A percentile compares a stretch with the other conserved stretches of the same genome.
Evolutionary conservation across 148 eudicot species (phyloP).

Genomic region (Vaccinium darrowii): DNA sequence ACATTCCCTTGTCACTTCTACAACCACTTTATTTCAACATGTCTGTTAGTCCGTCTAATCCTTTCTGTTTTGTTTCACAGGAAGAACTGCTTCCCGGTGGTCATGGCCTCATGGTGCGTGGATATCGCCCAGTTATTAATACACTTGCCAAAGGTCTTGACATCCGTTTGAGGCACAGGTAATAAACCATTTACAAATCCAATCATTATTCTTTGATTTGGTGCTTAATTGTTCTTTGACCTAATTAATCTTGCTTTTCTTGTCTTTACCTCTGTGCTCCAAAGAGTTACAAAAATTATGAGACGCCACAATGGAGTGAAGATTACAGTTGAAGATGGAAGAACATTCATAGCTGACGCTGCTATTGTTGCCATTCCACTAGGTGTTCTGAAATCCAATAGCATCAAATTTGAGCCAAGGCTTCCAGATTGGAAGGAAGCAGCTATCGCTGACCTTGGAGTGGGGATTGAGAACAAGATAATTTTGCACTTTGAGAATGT

Average conservation of each 20-base stretch:
- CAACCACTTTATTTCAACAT: neutral
- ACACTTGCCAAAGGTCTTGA: constrained; percentile 94
- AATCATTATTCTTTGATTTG: neutral
- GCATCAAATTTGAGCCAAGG: constrained; percentile 81
- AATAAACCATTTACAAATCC: neutral
- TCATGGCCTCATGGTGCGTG: constrained; percentile 98
- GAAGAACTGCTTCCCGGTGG: constrained; percentile 98
- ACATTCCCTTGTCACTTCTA: neutral
- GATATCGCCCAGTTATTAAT: constrained; percentile 88
- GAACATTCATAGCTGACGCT: constrained; percentile 80
- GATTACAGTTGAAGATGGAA: constrained; percentile 76
- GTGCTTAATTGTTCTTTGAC: neutral
- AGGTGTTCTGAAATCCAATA: constrained; percentile 77
- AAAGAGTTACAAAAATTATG: constrained; percentile 66
- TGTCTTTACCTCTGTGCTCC: constrained; percentile 7
- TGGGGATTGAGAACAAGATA: constrained; percentile 95
- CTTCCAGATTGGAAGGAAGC: constrained; percentile 92
- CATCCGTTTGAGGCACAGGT: constrained; percentile 77
- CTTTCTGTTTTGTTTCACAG: constrained; percentile 29
- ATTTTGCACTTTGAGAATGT: constrained; percentile 85
- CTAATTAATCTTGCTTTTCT: neutral
- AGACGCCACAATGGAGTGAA: constrained; percentile 77
- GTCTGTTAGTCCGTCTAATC: neutral
- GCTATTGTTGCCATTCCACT: constrained; percentile 82
- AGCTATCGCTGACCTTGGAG: constrained; percentile 84